These are phyloP conservation scores for Malus hybrid DNA, from an alignment of 331 rosid genomes.

Conservation along the genomic window DNA sequence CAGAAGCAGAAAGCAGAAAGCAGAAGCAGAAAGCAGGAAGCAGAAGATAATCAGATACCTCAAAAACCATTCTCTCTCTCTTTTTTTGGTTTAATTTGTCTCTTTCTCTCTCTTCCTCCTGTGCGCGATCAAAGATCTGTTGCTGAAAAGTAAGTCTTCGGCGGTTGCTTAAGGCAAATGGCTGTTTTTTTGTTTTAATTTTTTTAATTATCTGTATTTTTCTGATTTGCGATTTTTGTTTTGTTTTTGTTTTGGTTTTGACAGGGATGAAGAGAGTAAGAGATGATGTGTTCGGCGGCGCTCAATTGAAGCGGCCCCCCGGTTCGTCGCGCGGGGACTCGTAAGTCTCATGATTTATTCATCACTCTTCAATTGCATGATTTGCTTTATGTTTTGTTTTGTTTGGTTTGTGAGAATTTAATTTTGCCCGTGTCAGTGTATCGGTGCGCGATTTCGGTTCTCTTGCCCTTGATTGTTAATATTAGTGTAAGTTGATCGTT, in stretches of 20 bases:
- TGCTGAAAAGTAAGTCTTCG: constrained; percentile 6
- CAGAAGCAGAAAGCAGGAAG: too few relatives aligned
- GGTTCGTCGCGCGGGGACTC: constrained; percentile 57
- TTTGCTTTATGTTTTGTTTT: constrained; percentile 9
- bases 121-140: too few relatives aligned
- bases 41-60: too few relatives aligned
- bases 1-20: too few relatives aligned
- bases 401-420: not conserved
- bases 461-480: constrained; percentile 2
- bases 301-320: constrained; percentile 60
- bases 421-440: not conserved
- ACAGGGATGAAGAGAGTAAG: constrained; percentile 62
- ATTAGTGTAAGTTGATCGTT: not conserved
- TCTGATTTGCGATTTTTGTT: constrained; percentile 8
- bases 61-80: too few relatives aligned
- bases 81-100: too few relatives aligned
- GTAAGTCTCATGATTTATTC: constrained; percentile 28
- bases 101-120: too few relatives aligned
- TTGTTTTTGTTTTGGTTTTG: not conserved
- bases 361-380: constrained; percentile 13
- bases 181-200: not conserved
- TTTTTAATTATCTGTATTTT: constrained; percentile 1
- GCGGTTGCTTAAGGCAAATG: constrained; percentile 2
- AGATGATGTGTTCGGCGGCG: constrained; percentile 46
- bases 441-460: not conserved